phyloP scores from a whole-genome alignment of 345 rosid genomes.

The Pugionium dolabratum region DNA sequence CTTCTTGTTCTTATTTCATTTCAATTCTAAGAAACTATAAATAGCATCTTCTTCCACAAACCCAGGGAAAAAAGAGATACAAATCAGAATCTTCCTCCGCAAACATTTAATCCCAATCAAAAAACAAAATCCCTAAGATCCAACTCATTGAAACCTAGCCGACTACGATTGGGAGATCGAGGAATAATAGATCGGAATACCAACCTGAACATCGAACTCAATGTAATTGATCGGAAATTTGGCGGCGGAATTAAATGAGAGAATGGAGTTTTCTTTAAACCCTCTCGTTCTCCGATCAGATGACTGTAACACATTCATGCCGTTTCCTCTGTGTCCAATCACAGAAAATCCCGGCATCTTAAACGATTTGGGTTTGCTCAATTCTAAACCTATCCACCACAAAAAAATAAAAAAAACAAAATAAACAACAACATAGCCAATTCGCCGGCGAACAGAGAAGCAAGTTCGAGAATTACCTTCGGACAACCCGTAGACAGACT shows the following conservation, averaged over 20 bases:
- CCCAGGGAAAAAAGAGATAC: background rate
- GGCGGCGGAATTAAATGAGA: conserved; percentile 79
- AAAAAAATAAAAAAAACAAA: background rate
- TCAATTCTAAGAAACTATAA: conserved; percentile 22
- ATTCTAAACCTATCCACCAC: conserved; percentile 20
- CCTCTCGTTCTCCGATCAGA: conserved; percentile 64
- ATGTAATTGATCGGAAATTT: conserved; percentile 70
- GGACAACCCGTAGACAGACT: conserved; percentile 41
- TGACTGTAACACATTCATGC: conserved; percentile 73
- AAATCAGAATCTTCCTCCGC: conserved; percentile 30
- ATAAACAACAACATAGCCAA: background rate
- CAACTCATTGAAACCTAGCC: background rate
- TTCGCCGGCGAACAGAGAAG: conserved; percentile 19
- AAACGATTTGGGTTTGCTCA: conserved; percentile 47
- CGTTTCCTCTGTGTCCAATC: conserved; percentile 88
- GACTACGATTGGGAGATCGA: background rate
- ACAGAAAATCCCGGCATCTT: conserved; percentile 66
- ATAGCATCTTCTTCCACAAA: conserved; percentile 24
- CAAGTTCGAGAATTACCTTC: conserved; percentile 35
- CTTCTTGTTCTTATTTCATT: conserved; percentile 31
- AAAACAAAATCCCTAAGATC: background rate
- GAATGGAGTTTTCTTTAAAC: conserved; percentile 74
- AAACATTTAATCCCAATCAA: background rate
- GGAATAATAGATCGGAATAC: conserved; percentile 5
- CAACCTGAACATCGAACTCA: conserved; percentile 99